Percentiles rank a stretch among this genome's conserved stretches.
These are phyloP conservation scores for Aaosphaeria arxii DNA, from an alignment of 2,329 filamentous ascomycete species.

Conservation along the genomic window DNA sequence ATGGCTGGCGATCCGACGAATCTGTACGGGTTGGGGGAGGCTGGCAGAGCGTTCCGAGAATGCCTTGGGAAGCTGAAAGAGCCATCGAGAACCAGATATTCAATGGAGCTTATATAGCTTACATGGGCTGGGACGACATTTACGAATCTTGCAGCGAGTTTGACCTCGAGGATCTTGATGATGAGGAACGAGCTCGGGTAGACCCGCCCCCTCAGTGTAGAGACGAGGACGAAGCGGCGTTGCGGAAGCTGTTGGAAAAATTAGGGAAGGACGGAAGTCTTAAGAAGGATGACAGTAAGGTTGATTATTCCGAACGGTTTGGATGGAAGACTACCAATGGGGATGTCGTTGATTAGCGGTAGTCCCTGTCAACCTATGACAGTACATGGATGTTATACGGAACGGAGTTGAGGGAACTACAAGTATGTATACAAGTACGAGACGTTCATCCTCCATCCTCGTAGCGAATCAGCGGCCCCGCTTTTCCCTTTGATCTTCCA, in stretches of 20 bases:
- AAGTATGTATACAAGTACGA: too few species aligned
- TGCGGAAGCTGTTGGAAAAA: not conserved
- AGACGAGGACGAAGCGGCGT: not conserved
- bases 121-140: not conserved
- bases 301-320: too few species aligned
- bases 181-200: not conserved
- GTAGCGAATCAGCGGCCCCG: too few species aligned
- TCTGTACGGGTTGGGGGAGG: not conserved
- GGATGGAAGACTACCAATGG: too few species aligned
- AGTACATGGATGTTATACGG: too few species aligned
- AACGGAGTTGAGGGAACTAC: too few species aligned
- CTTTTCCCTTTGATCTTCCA: too few species aligned
- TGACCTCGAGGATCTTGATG: not conserved
- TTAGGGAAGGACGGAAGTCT: too few species aligned
- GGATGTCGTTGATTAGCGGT: too few species aligned
- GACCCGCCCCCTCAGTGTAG: not conserved
- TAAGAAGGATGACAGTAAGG: too few species aligned
- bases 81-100: not conserved
- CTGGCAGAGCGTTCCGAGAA: not conserved
- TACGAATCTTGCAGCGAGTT: not conserved
- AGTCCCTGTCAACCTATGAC: too few species aligned
- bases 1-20: not conserved
- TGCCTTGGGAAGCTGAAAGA: not conserved
- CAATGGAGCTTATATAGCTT: not conserved
- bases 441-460: too few species aligned